phyloP scores from a whole-genome alignment of 495 filamentous ascomycete species.

The Usnea hakonensis region DNA sequence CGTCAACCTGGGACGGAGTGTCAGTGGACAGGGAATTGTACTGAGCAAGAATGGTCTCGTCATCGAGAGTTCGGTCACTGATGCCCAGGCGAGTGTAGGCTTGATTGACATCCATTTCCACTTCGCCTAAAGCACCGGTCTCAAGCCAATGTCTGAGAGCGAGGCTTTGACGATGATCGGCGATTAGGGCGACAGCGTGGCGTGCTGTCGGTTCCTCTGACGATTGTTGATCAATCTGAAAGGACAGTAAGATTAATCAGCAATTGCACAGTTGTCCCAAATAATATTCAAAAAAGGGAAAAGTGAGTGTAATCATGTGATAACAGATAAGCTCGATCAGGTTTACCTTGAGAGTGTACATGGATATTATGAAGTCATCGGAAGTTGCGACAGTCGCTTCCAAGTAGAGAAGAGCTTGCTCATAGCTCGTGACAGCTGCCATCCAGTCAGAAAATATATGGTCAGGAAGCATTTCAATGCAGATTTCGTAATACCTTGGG shows the following conservation, averaged over 20 bases:
- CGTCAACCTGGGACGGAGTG: constrained; percentile 39
- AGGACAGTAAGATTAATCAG: neutral
- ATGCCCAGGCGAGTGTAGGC: constrained; percentile 52
- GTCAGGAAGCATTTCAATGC: neutral
- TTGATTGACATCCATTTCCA: constrained; percentile 50
- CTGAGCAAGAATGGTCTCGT: constrained; percentile 43
- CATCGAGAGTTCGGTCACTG: constrained; percentile 43
- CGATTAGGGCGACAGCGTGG: constrained; percentile 51
- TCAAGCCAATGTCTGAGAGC: constrained; percentile 47
- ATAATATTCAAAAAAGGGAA: neutral
- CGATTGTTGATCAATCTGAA: constrained; percentile 38
- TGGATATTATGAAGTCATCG: constrained; percentile 54
- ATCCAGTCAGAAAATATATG: constrained; percentile 1
- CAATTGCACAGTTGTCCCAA: neutral
- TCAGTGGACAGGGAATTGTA: constrained; percentile 46
- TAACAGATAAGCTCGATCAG: neutral
- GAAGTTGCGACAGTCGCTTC: constrained; percentile 40
- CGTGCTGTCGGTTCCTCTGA: constrained; percentile 41
- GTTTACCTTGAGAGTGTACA: constrained; percentile 50
- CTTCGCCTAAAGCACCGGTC: constrained; percentile 44
- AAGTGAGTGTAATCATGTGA: constrained; percentile 3
- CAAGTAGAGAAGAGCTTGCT: constrained; percentile 54
- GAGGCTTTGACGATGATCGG: constrained; percentile 46
- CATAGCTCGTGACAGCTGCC: constrained; percentile 49
- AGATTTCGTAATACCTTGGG: constrained; percentile 38